These are phyloP conservation scores for Seiridium unicorne DNA, from an alignment of 2,329 filamentous ascomycete species.

Conservation along the genomic window DNA sequence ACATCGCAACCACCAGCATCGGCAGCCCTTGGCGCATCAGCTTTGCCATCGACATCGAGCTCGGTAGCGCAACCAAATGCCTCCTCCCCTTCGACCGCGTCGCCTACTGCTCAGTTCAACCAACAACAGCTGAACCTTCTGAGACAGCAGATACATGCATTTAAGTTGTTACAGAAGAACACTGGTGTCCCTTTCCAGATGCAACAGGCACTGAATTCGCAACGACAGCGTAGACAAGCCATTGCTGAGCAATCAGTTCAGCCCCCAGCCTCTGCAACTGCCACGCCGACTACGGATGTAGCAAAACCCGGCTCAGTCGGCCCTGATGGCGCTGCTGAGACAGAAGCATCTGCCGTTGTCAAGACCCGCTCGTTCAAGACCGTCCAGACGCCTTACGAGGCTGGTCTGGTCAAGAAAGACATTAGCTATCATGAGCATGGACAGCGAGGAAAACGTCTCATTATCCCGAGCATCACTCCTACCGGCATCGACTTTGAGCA, in stretches of 20 bases:
- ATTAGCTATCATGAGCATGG: slow-evolving; percentile 82
- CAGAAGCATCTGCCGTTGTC: slow-evolving; percentile 24
- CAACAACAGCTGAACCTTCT: slow-evolving; percentile 77
- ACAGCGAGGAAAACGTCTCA: slow-evolving; percentile 70
- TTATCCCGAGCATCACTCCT: slow-evolving; percentile 86
- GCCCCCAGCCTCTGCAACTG: slow-evolving; percentile 36
- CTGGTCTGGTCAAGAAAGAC: slow-evolving; percentile 46
- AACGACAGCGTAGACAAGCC: slow-evolving; percentile 64
- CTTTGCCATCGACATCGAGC: slow-evolving; percentile 33
- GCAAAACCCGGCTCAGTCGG: slow-evolving; percentile 31
- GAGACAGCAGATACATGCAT: slow-evolving; percentile 84
- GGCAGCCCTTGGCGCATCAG: slow-evolving; percentile 35
- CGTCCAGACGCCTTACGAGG: slow-evolving; percentile 71
- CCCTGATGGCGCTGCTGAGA: slow-evolving; percentile 29
- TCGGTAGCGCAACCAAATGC: slow-evolving; percentile 26
- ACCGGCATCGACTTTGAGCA: slow-evolving; percentile 85
- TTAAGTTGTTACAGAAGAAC: slow-evolving; percentile 88
- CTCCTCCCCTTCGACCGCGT: slow-evolving; percentile 30
- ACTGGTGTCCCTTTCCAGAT: slow-evolving; percentile 74
- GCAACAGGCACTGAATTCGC: slow-evolving; percentile 79
- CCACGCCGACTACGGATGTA: slow-evolving; percentile 36
- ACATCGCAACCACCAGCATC: slow-evolving; percentile 33
- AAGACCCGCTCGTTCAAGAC: slow-evolving; percentile 63
- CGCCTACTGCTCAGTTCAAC: slow-evolving; percentile 58
- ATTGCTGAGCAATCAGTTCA: slow-evolving; percentile 47